A percentile compares a stretch with the other conserved stretches of the same genome.
These are phyloP conservation scores for Phialophora expanda DNA, from an alignment of 2,329 filamentous ascomycete genomes.

Conservation along the genomic window DNA sequence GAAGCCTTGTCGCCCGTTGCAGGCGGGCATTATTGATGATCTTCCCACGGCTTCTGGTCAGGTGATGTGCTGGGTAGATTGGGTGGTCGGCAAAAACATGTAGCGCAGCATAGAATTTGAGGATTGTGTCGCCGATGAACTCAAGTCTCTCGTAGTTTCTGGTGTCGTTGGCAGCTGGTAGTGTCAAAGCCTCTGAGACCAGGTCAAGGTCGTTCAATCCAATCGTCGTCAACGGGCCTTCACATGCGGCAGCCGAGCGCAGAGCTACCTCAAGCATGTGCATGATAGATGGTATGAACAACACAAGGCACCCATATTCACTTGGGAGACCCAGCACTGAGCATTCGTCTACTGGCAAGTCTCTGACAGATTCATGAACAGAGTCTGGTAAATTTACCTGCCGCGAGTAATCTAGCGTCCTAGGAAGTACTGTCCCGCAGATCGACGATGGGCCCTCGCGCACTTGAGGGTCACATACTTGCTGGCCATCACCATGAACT, in stretches of 20 bases:
- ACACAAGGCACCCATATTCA: constrained; percentile 29
- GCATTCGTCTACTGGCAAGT: constrained; percentile 26
- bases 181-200: constrained; percentile 29
- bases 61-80: constrained; percentile 75
- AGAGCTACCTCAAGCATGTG: constrained; percentile 34
- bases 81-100: constrained; percentile 67
- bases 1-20: constrained; percentile 65
- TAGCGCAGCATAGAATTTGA: constrained; percentile 75
- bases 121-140: constrained; percentile 81
- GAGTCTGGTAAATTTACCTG: background rate
- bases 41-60: constrained; percentile 70
- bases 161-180: constrained; percentile 10
- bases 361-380: background rate
- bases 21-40: constrained; percentile 79
- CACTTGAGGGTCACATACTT: background rate
- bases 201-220: constrained; percentile 21
- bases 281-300: constrained; percentile 37
- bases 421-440: constrained; percentile 41
- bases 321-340: constrained; percentile 33
- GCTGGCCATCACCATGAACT: background rate
- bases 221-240: constrained; percentile 26
- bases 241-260: constrained; percentile 27
- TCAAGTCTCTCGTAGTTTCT: constrained; percentile 81
- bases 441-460: background rate
- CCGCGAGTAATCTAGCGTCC: constrained; percentile 45